Percentiles rank a stretch among this genome's conserved stretches.
Evolutionary conservation across 192 early-diverging fungal genomes (phyloP).

Genomic region (Jimgerdemannia flammicorona): DNA sequence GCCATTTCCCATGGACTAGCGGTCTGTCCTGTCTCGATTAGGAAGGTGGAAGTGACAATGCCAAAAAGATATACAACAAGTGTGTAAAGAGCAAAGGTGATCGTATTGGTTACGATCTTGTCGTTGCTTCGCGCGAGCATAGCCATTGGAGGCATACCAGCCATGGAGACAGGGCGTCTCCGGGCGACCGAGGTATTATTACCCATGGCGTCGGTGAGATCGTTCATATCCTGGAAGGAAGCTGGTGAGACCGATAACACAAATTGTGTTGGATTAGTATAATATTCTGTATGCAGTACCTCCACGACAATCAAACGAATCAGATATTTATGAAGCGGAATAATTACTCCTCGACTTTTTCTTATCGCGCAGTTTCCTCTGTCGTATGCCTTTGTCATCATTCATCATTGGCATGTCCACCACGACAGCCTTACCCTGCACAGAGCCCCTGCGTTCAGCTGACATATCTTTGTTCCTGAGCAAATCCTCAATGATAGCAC

Average conservation of each 20-base stretch:
- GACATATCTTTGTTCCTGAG: constrained; percentile 8
- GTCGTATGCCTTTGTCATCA: constrained; percentile 4
- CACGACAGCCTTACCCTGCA: not conserved
- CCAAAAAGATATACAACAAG: constrained; percentile 43
- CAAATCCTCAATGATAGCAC: constrained; percentile 16
- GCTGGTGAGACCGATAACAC: not conserved
- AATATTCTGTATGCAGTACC: no score
- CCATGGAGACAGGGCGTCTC: not conserved
- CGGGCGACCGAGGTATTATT: constrained; percentile 2
- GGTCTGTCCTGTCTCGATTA: constrained; percentile 32
- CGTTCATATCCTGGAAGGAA: not conserved
- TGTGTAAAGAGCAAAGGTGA: constrained; percentile 44
- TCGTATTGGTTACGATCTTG: constrained; percentile 37
- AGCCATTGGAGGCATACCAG: constrained; percentile 6
- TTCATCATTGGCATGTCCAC: not conserved
- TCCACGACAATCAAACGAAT: not conserved
- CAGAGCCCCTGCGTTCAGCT: not conserved
- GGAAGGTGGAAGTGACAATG: constrained; percentile 42
- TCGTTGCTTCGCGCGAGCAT: constrained; percentile 20
- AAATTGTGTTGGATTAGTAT: no score
- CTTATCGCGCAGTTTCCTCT: constrained; percentile 8
- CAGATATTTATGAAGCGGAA: not conserved
- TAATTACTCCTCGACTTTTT: not conserved
- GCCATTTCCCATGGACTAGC: constrained; percentile 21
- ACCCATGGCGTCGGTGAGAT: not conserved